Evolutionary conservation across 768 basidiomycete species (phyloP).

Genomic region (Tulasnella sp.): DNA sequence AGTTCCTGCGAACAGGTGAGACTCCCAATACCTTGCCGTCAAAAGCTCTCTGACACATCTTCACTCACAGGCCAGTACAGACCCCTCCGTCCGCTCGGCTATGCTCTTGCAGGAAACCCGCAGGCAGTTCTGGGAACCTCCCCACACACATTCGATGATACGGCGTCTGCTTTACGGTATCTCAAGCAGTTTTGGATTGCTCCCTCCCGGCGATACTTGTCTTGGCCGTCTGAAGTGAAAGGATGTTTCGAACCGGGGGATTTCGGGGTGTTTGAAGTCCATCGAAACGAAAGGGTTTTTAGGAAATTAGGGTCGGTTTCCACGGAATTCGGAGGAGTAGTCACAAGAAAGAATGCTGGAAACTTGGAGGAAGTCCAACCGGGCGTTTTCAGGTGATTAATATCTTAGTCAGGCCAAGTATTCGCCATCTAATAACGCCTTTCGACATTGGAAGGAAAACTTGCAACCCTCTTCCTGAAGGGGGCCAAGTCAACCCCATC

Average conservation of each 20-base stretch:
- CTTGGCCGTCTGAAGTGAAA: background rate
- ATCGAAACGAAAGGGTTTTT: background rate
- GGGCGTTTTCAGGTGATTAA: background rate
- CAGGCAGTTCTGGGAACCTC: background rate
- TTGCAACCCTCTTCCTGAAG: no score
- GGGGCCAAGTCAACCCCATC: background rate
- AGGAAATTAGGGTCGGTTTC: background rate
- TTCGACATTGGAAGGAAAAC: no score
- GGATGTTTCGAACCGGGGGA: background rate
- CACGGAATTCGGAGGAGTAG: background rate
- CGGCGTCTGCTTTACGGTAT: background rate
- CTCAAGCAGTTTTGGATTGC: background rate
- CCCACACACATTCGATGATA: background rate
- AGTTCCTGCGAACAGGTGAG: no score
- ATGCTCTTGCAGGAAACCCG: background rate
- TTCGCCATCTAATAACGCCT: no score
- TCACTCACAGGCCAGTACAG: no score
- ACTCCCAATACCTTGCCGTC: no score
- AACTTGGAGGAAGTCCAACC: background rate
- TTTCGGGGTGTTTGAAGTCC: background rate
- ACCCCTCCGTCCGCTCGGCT: no score
- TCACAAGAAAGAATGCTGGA: background rate
- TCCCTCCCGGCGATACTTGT: background rate
- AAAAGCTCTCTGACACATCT: background rate
- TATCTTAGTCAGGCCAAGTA: no score